These are phyloP conservation scores for Volvariella volvacea DNA, from an alignment of 1,284 basidiomycete species.

Conservation along the genomic window DNA sequence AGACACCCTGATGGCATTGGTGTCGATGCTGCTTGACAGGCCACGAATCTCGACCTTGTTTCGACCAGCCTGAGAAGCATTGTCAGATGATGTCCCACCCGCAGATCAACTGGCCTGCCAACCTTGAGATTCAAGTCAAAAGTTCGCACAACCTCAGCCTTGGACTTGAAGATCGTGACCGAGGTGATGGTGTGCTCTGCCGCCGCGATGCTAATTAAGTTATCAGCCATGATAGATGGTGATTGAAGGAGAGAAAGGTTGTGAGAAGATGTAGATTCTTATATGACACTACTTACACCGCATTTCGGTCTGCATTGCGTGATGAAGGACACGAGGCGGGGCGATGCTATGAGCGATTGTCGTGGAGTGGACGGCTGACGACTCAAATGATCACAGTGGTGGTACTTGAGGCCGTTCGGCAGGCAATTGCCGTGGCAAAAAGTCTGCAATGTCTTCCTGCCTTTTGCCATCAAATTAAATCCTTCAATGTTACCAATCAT, in stretches of 20 bases:
- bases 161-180: constrained; percentile 38
- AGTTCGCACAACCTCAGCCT: constrained; percentile 34
- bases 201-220: constrained; percentile 16
- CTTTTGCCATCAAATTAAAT: no score
- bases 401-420: no score
- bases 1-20: constrained; percentile 41
- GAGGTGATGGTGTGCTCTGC: constrained; percentile 30
- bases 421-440: no score
- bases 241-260: background rate
- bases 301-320: no score
- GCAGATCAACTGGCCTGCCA: background rate
- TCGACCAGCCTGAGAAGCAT: constrained; percentile 36
- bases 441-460: no score
- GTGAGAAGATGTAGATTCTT: no score
- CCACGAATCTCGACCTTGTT: constrained; percentile 40
- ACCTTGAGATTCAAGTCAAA: constrained; percentile 31
- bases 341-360: no score
- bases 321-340: no score
- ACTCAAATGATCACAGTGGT: no score
- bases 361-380: no score
- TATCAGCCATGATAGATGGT: constrained; percentile 1
- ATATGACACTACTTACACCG: no score
- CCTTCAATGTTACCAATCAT: no score
- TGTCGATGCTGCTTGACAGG: constrained; percentile 40
- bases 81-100: background rate